A percentile compares a stretch with the other conserved stretches of the same genome.
Conservation (phyloP, 306 rosid genomes). For the Oemleria cerasiformis region DNA sequence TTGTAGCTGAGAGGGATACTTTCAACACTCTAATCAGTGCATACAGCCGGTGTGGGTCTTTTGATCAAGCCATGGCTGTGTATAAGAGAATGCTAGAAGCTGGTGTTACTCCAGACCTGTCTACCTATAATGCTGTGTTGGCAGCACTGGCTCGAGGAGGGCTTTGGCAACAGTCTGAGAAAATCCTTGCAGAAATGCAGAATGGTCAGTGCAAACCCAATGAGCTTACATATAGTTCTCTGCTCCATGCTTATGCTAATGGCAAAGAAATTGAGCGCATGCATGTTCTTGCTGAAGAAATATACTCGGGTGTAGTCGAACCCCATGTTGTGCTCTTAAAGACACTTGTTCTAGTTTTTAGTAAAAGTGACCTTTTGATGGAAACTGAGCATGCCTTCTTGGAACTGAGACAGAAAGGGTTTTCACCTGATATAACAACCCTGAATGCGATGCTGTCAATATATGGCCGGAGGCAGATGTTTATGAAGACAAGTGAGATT, state of each 20-base stretch:
- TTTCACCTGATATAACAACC: constrained; percentile 70
- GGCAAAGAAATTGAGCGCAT: constrained; percentile 66
- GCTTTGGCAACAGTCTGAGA: constrained; percentile 88
- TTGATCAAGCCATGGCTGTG: constrained; percentile 76
- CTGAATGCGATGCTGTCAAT: constrained; percentile 88
- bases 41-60: constrained; percentile 82
- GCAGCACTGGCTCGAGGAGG: constrained; percentile 95
- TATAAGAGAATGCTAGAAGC: constrained; percentile 85
- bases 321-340: constrained; percentile 70
- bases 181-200: constrained; percentile 77
- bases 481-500: constrained; percentile 67
- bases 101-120: constrained; percentile 83
- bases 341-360: constrained; percentile 80
- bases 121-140: constrained; percentile 81
- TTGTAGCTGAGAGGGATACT: constrained; percentile 88
- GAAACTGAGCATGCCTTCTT: constrained; percentile 79
- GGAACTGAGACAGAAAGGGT: constrained; percentile 56
- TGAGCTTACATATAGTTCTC: constrained; percentile 75
- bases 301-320: constrained; percentile 63
- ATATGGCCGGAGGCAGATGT: constrained; percentile 83
- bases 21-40: constrained; percentile 85
- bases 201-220: constrained; percentile 72
- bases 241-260: constrained; percentile 93
- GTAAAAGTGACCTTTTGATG: constrained; percentile 71
- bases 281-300: constrained; percentile 68